Evolutionary conservation across 495 filamentous ascomycete genomes (phyloP).

Genomic region (Emericellopsis terricola): DNA sequence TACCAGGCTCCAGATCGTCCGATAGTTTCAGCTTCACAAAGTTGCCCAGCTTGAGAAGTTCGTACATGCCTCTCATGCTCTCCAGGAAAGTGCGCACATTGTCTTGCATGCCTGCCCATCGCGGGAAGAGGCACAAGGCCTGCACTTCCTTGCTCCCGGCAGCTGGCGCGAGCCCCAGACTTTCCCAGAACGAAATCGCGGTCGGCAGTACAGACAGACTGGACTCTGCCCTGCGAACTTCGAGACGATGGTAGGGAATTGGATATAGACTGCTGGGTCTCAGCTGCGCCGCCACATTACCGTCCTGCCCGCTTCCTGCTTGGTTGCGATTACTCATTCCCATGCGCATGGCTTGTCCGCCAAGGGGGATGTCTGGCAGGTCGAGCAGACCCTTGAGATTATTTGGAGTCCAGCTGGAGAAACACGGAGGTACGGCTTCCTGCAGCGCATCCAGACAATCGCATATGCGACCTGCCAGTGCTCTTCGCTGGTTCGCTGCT

Average conservation of each 20-base stretch:
- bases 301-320: constrained; percentile 11
- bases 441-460: constrained; percentile 22
- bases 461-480: constrained; percentile 17
- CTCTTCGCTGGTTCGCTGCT: constrained; percentile 11
- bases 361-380: constrained; percentile 31
- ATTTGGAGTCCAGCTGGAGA: constrained; percentile 16
- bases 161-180: constrained; percentile 62
- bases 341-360: constrained; percentile 13
- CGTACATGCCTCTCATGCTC: constrained; percentile 54
- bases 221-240: constrained; percentile 56
- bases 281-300: constrained; percentile 12
- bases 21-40: constrained; percentile 40
- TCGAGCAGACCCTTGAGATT: constrained; percentile 28
- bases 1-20: constrained; percentile 34
- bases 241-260: constrained; percentile 48
- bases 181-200: constrained; percentile 79
- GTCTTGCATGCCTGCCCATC: constrained; percentile 33
- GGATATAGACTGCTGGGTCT: constrained; percentile 24
- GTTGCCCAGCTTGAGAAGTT: constrained; percentile 58
- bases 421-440: constrained; percentile 15
- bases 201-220: constrained; percentile 63
- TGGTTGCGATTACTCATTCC: constrained; percentile 24
- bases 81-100: constrained; percentile 52
- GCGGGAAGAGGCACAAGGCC: constrained; percentile 64
- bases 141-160: constrained; percentile 64